Evolutionary conservation across 257 asterid species (phyloP), one percentile per base, ranked within the genome.

Genomic region (Plantago elongata): DNA sequence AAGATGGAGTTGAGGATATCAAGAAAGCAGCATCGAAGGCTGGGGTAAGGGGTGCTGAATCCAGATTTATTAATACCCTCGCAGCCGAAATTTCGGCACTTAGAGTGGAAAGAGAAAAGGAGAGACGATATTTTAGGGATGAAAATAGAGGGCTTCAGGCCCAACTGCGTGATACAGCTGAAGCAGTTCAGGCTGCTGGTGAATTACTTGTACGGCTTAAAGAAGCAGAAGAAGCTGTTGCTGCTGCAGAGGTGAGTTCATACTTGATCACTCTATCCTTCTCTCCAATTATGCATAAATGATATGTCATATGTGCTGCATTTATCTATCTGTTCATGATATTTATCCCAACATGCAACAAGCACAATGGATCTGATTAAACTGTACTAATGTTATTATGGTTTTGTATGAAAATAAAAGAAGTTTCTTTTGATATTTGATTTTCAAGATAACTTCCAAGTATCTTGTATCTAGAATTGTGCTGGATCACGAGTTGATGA

Each of bases 101-200:
- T 54, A 87, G 73, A 82, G 90, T 78, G 47, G 99, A 87, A 68
- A 74, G 94, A 65, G 99, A 93, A 69, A 89, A 77, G 76, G 99
- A 93, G 80, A 83, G 87, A 59, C 84, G 84, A 7, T 87, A 76
- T 52, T 81, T 83, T 61, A 79, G 86, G 78, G 96, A 89, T 69
- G 99, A 89, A 77, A 89, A 69, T 67, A 87, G 73, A 79, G 94
- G 88, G 68, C 97, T 93, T 72, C 96, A 93, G 74, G 88, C 91
- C 17, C 99, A 93, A 72, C 74, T 93, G 68, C 80, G 94, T 79
- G 99, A 93, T 79, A 93, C 99, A 58, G 94, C 96, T 45, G 99
- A 93, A 83, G 99, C 99, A 67, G 97, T 93, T 71, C 91, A 93
- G 77, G 99, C 97, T 49, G 97, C 99, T 63, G 92, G 95, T 56